Percentiles rank a stretch among this genome's conserved stretches.
Evolutionary conservation across 2,329 filamentous ascomycete species (phyloP).

Genomic region (Aspergillus sp.): DNA sequence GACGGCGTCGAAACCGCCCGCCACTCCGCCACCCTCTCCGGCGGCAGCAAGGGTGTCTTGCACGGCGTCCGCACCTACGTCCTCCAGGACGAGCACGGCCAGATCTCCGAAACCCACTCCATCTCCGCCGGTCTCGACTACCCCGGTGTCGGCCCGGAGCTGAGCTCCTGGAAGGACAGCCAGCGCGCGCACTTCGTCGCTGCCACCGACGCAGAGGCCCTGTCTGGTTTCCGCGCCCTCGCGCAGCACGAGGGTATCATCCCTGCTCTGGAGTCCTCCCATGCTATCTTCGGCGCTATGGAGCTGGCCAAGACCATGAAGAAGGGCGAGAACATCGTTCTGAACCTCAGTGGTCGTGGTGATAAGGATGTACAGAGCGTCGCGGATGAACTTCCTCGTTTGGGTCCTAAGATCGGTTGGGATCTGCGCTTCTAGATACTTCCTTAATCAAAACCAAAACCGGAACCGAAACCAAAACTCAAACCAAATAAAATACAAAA

Average conservation of each 20-base stretch:
- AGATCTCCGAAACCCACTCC: slow-evolving; percentile 93
- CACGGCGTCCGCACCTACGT: slow-evolving; percentile 97
- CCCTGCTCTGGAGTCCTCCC: slow-evolving; percentile 87
- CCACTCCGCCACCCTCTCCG: slow-evolving; percentile 84
- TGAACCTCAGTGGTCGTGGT: slow-evolving; percentile 88
- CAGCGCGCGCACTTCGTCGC: slow-evolving; percentile 83
- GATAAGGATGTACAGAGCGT: slow-evolving; percentile 99
- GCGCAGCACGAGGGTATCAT: slow-evolving; percentile 94
- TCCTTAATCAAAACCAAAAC: not conserved
- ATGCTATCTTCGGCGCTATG: slow-evolving; percentile 86
- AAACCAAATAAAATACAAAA: no score
- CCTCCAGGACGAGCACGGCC: slow-evolving; percentile 86
- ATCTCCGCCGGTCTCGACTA: slow-evolving; percentile 97
- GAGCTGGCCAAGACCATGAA: slow-evolving; percentile 90
- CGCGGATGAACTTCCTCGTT: slow-evolving; percentile 83
- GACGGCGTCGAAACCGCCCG: slow-evolving; percentile 83
- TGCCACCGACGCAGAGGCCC: slow-evolving; percentile 87
- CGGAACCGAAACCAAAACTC: no score
- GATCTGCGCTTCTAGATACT: slow-evolving; percentile 55
- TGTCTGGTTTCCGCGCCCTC: slow-evolving; percentile 80
- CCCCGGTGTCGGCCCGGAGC: slow-evolving; percentile 91
- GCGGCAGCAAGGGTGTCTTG: slow-evolving; percentile 85
- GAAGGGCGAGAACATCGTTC: slow-evolving; percentile 85
- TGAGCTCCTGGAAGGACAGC: slow-evolving; percentile 89
- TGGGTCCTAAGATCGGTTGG: slow-evolving; percentile 85